phyloP scores from a whole-genome alignment of 257 asterid genomes.

The Scutellaria galericulata region DNA sequence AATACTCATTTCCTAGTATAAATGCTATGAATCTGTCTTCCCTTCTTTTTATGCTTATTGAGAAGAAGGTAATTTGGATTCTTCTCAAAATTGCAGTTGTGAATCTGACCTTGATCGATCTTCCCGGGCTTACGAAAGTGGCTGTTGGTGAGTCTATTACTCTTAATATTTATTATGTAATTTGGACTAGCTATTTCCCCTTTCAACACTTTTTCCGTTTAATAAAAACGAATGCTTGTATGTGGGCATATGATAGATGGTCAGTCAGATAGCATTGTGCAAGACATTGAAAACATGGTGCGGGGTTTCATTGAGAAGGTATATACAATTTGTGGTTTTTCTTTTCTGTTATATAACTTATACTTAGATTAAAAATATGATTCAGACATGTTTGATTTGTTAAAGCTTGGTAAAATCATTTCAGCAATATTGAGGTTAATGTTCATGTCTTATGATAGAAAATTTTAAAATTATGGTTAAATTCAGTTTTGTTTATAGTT shows the following conservation, averaged over 20 bases:
- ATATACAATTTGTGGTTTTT: slow-evolving; percentile 14
- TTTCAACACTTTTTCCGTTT: not conserved
- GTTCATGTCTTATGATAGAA: no score
- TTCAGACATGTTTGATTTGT: not conserved
- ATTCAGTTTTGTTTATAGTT: slow-evolving; percentile 23
- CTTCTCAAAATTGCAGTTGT: slow-evolving; percentile 54
- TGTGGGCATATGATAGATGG: slow-evolving; percentile 49
- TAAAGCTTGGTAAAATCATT: not conserved
- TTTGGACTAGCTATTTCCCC: slow-evolving; percentile 19
- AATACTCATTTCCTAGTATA: not conserved
- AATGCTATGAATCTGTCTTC: slow-evolving; percentile 16
- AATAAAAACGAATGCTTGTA: slow-evolving; percentile 23
- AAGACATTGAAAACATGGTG: slow-evolving; percentile 74
- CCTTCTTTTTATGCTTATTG: slow-evolving; percentile 19
- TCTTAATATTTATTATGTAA: not conserved
- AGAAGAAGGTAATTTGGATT: slow-evolving; percentile 30
- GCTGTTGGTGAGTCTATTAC: slow-evolving; percentile 58
- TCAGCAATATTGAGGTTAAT: not conserved
- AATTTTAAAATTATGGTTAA: no score
- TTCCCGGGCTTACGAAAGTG: slow-evolving; percentile 74
- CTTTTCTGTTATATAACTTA: slow-evolving; percentile 1
- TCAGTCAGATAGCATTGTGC: slow-evolving; percentile 63
- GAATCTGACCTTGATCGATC: slow-evolving; percentile 71
- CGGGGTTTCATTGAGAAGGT: slow-evolving; percentile 73
- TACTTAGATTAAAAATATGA: not conserved